Evolutionary conservation across 192 early-diverging fungal species (phyloP).

Genomic region (Chytriomyces confervae): DNA sequence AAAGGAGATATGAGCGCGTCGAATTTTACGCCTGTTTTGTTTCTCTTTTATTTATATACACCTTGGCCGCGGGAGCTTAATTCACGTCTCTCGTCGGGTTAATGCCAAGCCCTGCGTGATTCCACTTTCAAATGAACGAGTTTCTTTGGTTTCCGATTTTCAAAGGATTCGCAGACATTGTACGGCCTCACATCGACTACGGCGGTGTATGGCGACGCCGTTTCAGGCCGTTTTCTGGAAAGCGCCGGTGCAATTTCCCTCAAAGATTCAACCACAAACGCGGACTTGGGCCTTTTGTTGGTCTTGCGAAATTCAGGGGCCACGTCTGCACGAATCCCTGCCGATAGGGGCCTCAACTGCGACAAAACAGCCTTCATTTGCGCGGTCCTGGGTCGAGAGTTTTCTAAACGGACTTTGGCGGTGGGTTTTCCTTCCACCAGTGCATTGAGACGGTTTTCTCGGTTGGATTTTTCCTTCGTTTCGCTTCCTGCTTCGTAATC

Average conservation of each 20-base stretch:
- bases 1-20: no score
- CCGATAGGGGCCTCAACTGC: slow-evolving; percentile 25
- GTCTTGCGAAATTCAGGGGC: slow-evolving; percentile 12
- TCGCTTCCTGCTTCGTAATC: background rate
- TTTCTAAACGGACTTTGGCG: background rate
- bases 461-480: background rate
- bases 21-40: no score
- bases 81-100: no score
- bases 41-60: no score
- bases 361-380: slow-evolving; percentile 7
- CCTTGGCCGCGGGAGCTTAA: no score
- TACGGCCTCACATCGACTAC: no score
- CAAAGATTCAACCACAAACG: background rate
- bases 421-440: slow-evolving; percentile 6
- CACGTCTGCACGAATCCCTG: slow-evolving; percentile 1
- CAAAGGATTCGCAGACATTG: no score
- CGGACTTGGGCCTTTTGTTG: slow-evolving; percentile 5
- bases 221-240: no score
- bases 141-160: no score
- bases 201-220: no score
- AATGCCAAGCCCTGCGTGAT: no score
- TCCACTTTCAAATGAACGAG: no score
- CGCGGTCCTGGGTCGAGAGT: slow-evolving; percentile 4
- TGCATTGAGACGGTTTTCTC: background rate
- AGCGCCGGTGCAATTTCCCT: background rate